A percentile compares a stretch with the other conserved stretches of the same genome.
Conservation (phyloP, 768 basidiomycete genomes). For the Macrolepiota dolichaula region DNA sequence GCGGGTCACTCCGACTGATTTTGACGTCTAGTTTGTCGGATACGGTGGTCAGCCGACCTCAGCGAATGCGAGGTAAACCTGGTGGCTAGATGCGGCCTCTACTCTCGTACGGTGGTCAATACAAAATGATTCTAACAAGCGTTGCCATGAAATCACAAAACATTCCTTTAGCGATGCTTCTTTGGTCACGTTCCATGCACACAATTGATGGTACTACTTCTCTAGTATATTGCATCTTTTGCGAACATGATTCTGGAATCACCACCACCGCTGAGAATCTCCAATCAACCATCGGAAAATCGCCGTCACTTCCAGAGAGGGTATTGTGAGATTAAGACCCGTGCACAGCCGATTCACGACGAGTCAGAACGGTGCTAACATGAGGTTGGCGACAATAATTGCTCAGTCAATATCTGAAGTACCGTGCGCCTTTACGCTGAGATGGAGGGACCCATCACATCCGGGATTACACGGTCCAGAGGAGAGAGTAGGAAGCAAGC, state of each 20-base stretch:
- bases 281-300: not conserved
- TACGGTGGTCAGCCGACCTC: not conserved
- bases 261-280: not conserved
- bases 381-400: too few species aligned
- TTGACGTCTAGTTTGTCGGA: too few species aligned
- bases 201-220: not conserved
- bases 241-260: not conserved
- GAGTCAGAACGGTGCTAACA: too few species aligned
- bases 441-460: not conserved
- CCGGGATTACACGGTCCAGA: not conserved
- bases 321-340: not conserved
- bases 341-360: too few species aligned
- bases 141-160: not conserved
- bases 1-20: not conserved
- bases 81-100: not conserved
- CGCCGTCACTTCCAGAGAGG: not conserved
- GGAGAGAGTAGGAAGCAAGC: not conserved
- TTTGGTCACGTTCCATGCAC: not conserved
- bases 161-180: not conserved
- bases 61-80: not conserved
- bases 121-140: not conserved
- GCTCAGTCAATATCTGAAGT: too few species aligned
- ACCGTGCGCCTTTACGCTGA: too few species aligned
- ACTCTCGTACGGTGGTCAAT: not conserved
- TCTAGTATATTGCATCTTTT: not conserved